Base-by-base conservation (phyloP, 345 rosid species). In the Brassica nigra region DNA sequence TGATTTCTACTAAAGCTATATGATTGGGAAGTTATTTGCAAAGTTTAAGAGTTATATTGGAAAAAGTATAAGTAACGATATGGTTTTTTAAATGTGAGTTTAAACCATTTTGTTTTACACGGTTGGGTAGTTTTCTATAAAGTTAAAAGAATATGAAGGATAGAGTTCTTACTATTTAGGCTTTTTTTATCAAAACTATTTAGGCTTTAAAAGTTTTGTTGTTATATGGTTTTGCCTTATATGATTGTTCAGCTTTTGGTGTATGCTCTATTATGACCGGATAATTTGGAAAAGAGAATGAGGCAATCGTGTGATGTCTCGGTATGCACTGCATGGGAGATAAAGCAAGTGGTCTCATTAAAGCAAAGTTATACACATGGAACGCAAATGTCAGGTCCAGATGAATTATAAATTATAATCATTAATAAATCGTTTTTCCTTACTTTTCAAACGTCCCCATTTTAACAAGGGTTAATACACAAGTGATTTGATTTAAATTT, bases 331-430 rank as follows among this genome's bases (percentile, higher is more conserved):
- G 77, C 73, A 44, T 74, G 66, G 74, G 70, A 44, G 57, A 74
- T 74, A 67, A 73, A 73, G 82, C 68, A 67, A 20, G 12, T 69
- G 78, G 70, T 79, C 65, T 74, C 42, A 28, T 8, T 15, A 79
- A 79, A 79, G 82, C 68, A 15, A 49, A 49, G 10, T 27, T 74
- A 68, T 27, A 61, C 78, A 79, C 65, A 74, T 74, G 82, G 68
- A 72, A 16, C 15, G 47, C 37, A 62, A 12, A 29, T 5, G 66
- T 62, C 66, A 29, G 4, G 36, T 62, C 37, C 18, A 52, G 14
- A 52, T 52, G 37, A 27, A 28, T 6, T 54, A 54, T 28, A 31
- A 14, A 11, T 61, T 61, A 61, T 61, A 59, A 62, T 62, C 16
- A 62, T 5, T 29, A 12, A n/a, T 29, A 12, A 29, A 62, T 62